phyloP scores from a whole-genome alignment of 1,139 yeast genomes.

The Taphrina wiesneri region DNA sequence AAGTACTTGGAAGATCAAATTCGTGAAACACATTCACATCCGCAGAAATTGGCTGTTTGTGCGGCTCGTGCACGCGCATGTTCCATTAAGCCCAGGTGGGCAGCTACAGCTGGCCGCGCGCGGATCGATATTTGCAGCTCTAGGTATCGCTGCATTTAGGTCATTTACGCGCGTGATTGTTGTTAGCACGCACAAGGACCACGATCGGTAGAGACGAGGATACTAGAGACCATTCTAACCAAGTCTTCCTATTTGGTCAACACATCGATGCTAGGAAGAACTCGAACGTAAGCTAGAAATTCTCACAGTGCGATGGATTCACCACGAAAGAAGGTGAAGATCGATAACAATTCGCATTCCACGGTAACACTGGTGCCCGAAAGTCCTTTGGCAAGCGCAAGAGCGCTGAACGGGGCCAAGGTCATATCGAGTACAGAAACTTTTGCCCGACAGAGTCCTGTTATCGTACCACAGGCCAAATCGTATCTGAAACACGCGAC shows the following conservation, averaged over 20 bases:
- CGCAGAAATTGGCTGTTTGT: too few relatives aligned
- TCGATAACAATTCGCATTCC: background rate
- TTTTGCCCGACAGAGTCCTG: background rate
- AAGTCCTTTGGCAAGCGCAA: background rate
- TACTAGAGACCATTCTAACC: too few relatives aligned
- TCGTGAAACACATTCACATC: too few relatives aligned
- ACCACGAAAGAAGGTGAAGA: conserved; percentile 7
- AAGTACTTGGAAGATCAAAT: too few relatives aligned
- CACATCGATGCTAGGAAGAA: background rate
- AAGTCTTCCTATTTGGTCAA: too few relatives aligned
- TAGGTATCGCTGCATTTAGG: background rate
- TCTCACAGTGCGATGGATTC: background rate
- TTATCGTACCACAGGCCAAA: background rate
- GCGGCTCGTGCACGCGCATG: too few relatives aligned
- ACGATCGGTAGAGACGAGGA: too few relatives aligned
- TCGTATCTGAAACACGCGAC: background rate
- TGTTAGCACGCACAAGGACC: too few relatives aligned
- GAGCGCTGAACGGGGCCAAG: background rate
- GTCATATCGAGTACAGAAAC: background rate
- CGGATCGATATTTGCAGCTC: background rate
- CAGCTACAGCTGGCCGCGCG: too few relatives aligned
- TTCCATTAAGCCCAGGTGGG: too few relatives aligned
- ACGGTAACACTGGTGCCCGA: background rate
- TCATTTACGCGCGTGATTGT: too few relatives aligned
- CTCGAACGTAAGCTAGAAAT: background rate